These are phyloP conservation scores for Globisporangium polare DNA, from an alignment of 352 stramenopile genomes.

Conservation along the genomic window DNA sequence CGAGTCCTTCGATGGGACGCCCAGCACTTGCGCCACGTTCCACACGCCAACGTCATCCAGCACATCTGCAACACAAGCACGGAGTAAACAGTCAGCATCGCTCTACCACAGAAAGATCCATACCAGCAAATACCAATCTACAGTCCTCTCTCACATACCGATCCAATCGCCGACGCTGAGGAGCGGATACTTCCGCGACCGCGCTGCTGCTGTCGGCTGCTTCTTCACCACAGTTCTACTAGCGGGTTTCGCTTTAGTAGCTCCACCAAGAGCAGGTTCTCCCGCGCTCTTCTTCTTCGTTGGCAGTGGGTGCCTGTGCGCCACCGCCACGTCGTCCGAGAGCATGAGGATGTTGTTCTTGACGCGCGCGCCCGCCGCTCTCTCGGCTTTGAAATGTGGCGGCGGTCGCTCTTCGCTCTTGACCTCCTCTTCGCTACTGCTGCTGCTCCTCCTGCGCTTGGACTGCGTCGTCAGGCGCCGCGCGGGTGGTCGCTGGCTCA, in stretches of 20 bases:
- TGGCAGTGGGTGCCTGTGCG: background rate
- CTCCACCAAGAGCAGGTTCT: background rate
- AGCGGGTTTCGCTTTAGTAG: background rate
- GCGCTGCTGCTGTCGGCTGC: background rate
- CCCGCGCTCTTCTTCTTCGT: background rate
- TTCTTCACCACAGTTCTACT: background rate
- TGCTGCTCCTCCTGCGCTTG: background rate
- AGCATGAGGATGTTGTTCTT: slow-evolving; percentile 13
- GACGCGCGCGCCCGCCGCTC: background rate
- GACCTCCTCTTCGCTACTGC: background rate
- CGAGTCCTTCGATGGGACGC: slow-evolving; percentile 5
- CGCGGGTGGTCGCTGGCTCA: slow-evolving; percentile 3
- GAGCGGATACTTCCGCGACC: background rate
- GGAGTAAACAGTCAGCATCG: background rate
- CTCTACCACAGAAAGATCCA: background rate
- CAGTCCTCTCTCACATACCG: slow-evolving; percentile 1
- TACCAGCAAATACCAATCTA: background rate
- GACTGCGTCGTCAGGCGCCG: slow-evolving; percentile 3
- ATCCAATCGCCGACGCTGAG: slow-evolving; percentile 17
- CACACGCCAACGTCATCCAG: slow-evolving; percentile 19
- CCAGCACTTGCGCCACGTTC: slow-evolving; percentile 17
- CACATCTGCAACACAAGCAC: slow-evolving; percentile 11
- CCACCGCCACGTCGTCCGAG: background rate
- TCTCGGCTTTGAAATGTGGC: background rate
- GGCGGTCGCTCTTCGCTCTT: background rate